Conservation (phyloP, 2,329 filamentous ascomycete genomes). For the Ceratocystis destructans region DNA sequence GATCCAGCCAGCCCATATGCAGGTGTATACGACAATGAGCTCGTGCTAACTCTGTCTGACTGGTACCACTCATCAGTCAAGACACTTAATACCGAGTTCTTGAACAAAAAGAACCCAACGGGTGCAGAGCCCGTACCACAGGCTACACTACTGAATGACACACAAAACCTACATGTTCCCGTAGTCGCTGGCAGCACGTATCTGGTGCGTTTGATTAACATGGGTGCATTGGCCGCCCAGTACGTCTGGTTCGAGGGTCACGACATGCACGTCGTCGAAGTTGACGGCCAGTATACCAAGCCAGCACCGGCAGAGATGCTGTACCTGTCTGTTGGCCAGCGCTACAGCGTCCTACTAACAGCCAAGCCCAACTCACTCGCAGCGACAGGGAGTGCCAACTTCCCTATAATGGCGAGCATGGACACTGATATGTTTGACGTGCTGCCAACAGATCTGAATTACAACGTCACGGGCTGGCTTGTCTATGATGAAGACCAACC, state of each 20-base stretch:
- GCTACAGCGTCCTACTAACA: constrained; percentile 48
- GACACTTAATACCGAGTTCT: constrained; percentile 34
- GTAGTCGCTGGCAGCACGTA: constrained; percentile 59
- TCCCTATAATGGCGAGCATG: constrained; percentile 55
- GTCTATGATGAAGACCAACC: constrained; percentile 38
- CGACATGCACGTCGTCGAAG: constrained; percentile 55
- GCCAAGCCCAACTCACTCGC: constrained; percentile 31
- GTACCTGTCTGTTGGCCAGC: constrained; percentile 55
- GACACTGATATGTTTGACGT: constrained; percentile 51
- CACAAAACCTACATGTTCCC: constrained; percentile 42
- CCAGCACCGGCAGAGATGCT: constrained; percentile 46
- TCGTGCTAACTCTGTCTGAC: constrained; percentile 52
- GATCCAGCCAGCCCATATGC: constrained; percentile 47
- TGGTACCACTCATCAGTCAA: constrained; percentile 52
- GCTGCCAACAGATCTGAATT: constrained; percentile 54
- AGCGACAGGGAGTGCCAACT: constrained; percentile 41
- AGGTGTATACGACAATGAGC: constrained; percentile 46
- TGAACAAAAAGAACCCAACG: constrained; percentile 41
- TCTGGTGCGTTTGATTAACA: constrained; percentile 56
- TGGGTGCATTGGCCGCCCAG: constrained; percentile 56
- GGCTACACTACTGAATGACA: constrained; percentile 58
- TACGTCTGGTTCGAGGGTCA: constrained; percentile 55
- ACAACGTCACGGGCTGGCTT: constrained; percentile 53
- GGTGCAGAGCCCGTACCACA: constrained; percentile 55
- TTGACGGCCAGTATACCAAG: constrained; percentile 58